These are phyloP conservation scores for Jatropha podagrica DNA, from an alignment of 441 rosid genomes.

Conservation along the genomic window DNA sequence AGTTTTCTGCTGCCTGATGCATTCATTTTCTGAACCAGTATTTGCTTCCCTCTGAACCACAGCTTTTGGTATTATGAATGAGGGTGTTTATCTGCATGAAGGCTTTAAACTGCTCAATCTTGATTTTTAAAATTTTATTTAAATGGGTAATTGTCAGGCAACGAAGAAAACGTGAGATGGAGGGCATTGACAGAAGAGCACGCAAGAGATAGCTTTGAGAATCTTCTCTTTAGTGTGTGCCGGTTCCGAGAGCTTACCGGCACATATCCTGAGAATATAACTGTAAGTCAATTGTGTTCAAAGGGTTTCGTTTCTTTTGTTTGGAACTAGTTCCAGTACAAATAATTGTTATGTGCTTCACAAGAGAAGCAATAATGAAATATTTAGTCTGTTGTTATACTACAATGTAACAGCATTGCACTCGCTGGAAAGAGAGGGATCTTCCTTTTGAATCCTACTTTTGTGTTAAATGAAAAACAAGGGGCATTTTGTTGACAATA, in stretches of 20 bases:
- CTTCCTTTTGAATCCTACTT: background rate
- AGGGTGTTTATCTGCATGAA: slow-evolving; percentile 1
- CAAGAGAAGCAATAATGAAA: background rate
- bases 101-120: slow-evolving; percentile 5
- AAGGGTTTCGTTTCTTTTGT: background rate
- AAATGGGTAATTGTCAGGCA: slow-evolving; percentile 47
- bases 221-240: slow-evolving; percentile 89
- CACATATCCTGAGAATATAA: slow-evolving; percentile 78
- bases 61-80: background rate
- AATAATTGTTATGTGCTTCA: background rate
- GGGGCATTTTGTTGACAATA: background rate
- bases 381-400: background rate
- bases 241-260: slow-evolving; percentile 96
- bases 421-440: background rate
- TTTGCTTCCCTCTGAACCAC: background rate
- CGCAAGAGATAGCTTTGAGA: slow-evolving; percentile 98
- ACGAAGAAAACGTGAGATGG: slow-evolving; percentile 63
- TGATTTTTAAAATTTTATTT: slow-evolving; percentile 17
- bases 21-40: background rate
- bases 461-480: background rate
- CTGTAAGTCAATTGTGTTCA: slow-evolving; percentile 53
- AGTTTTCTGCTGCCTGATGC: background rate
- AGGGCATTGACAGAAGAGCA: slow-evolving; percentile 96
- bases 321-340: background rate
- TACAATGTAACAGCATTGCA: background rate